Percentiles rank a stretch among this genome's conserved stretches.
Evolutionary conservation across 108 stramenopile species (phyloP).

Genomic region (Cyclotella sp.): DNA sequence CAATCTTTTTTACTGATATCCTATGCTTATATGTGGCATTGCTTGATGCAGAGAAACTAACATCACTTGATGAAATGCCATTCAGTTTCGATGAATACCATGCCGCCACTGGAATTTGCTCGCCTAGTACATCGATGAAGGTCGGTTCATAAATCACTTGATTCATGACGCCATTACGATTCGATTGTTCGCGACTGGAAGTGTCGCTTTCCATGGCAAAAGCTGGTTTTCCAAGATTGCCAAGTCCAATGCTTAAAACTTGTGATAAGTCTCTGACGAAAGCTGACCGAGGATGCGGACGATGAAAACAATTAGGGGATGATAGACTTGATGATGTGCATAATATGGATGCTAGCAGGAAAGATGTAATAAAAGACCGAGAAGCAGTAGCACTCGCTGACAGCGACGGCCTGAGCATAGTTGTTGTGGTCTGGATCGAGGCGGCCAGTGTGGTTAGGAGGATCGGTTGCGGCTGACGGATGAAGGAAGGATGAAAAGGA

Average conservation of each 20-base stretch:
- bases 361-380: not conserved
- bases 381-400: not conserved
- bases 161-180: not conserved
- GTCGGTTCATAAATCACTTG: constrained; percentile 15
- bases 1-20: constrained; percentile 76
- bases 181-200: not conserved
- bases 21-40: constrained; percentile 58
- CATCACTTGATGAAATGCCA: not conserved
- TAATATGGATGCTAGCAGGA: not conserved
- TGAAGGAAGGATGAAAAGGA: too few species aligned
- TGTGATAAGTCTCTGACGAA: constrained; percentile 6
- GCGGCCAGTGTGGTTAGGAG: too few species aligned
- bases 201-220: not conserved
- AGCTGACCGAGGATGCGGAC: constrained; percentile 1
- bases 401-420: not conserved
- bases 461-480: too few species aligned
- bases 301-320: not conserved
- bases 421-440: not conserved
- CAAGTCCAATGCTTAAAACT: constrained; percentile 1
- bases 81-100: constrained; percentile 15
- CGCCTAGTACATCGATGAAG: constrained; percentile 8
- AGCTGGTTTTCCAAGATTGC: not conserved
- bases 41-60: not conserved
- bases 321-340: not conserved
- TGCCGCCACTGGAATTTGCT: constrained; percentile 19